Evolutionary conservation across 768 basidiomycete species (phyloP), one percentile per base, ranked within the genome.

Genomic region (Cystofilobasidium macerans): DNA sequence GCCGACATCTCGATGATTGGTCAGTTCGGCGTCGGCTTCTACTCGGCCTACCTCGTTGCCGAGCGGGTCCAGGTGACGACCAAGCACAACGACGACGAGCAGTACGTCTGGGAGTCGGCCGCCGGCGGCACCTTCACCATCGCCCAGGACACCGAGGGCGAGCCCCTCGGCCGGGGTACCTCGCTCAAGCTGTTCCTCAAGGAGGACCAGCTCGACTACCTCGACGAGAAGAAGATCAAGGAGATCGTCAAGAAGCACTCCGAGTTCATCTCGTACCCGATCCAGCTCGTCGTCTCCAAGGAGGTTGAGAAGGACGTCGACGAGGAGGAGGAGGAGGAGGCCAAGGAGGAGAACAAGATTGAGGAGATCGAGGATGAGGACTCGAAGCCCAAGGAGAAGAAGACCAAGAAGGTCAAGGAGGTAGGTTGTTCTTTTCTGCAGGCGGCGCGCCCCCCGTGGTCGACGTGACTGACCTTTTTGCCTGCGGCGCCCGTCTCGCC

Each of bases 81-180:
- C 71, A 99, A 99, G 81, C 93, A 99, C 83, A 98, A 99, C 75
- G 94, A 98, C 73, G 94, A 98, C 77, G 95, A 98, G 80, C 94
- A 98, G 79, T 98, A 99, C 81, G 92, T 99, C 79, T 99, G 94
- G 95, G 94, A 99, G 83, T 99, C 94, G n/a, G 87, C 95, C 70
- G 94, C 94, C 36, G 95, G 94, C 76, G 95, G 94, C 64, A 99
- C 94, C 61, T 99, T 98, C 82, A 98, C 95, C 75, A 95, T 99
- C 80, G 95, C 93, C 57, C 86, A 80, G 66, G 94, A 98, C 78
- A 88, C 85, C 69, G 79, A 86, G 76, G 93, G 93, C 81, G 85
- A 87, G 28, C 83, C 88, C 70, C 83, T 99, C 64, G 89, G 88
- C 65, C 93, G 95, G 76, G 94, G 95, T 79, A 86, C 88, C 57